A percentile compares a stretch with the other conserved stretches of the same genome.
These are phyloP conservation scores for Trichosporon faecale DNA, from an alignment of 1,284 basidiomycete genomes.

Conservation along the genomic window DNA sequence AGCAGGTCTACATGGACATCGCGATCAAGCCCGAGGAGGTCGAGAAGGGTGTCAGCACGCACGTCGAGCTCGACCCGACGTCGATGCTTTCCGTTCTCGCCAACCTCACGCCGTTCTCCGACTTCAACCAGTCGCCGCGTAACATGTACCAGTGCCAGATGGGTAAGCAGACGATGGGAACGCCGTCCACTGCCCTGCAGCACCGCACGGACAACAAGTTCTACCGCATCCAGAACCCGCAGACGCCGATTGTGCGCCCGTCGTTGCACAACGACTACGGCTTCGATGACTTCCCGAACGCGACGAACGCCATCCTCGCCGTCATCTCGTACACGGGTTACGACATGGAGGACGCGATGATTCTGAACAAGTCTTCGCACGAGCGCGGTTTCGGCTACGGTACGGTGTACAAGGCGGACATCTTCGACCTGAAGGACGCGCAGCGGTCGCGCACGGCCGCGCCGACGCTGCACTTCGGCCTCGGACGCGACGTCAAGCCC, in stretches of 20 bases:
- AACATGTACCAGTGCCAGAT: conserved; percentile 67
- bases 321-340: conserved; percentile 99
- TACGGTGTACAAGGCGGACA: conserved; percentile 93
- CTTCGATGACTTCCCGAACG: conserved; percentile 98
- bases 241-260: conserved; percentile 93
- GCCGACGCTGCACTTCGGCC: conserved; percentile 75
- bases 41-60: conserved; percentile 74
- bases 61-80: conserved; percentile 91
- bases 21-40: conserved; percentile 88
- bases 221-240: conserved; percentile 91
- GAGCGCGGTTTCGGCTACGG: conserved; percentile 98
- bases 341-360: conserved; percentile 99
- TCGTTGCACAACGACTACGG: conserved; percentile 91
- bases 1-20: conserved; percentile 99
- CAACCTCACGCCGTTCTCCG: conserved; percentile 67
- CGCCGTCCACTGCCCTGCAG: conserved; percentile 83
- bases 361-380: conserved; percentile 97
- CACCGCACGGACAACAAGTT: conserved; percentile 98
- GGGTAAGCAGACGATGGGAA: conserved; percentile 99
- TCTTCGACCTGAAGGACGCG: conserved; percentile 82
- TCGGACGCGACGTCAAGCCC: conserved; percentile 70
- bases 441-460: conserved; percentile 62
- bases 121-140: conserved; percentile 80
- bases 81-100: conserved; percentile 81
- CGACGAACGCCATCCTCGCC: conserved; percentile 96